A percentile compares a stretch with the other conserved stretches of the same genome.
Conservation (phyloP, 2,329 filamentous ascomycete genomes). For the Scleromitrula shiraiana region DNA sequence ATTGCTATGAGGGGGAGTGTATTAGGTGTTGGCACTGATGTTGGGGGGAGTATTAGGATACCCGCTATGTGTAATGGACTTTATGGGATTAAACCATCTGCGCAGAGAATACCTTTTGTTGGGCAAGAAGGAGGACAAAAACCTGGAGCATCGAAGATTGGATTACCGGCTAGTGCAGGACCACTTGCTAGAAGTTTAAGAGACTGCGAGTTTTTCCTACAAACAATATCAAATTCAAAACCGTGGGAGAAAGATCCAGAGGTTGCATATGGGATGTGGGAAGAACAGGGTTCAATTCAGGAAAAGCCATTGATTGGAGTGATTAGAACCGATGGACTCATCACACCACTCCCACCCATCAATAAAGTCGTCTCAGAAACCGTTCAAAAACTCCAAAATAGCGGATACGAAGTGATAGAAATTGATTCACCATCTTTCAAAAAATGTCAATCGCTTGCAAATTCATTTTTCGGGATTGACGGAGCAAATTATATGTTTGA, state of each 20-base stretch:
- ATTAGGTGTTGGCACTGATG: conserved; percentile 55
- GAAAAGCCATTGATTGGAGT: conserved; percentile 37
- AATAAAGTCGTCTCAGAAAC: conserved; percentile 38
- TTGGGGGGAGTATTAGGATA: conserved; percentile 40
- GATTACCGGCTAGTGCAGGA: conserved; percentile 40
- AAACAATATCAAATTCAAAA: conserved; percentile 42
- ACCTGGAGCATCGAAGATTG: conserved; percentile 43
- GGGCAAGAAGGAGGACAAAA: conserved; percentile 39
- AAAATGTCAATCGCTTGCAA: conserved; percentile 48
- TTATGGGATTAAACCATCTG: conserved; percentile 43
- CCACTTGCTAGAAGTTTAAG: conserved; percentile 39
- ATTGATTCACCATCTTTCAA: conserved; percentile 46
- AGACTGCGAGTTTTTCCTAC: conserved; percentile 41
- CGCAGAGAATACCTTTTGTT: conserved; percentile 35
- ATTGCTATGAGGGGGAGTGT: conserved; percentile 47
- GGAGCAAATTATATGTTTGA: conserved; percentile 49
- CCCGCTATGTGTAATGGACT: conserved; percentile 43
- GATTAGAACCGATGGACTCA: conserved; percentile 41
- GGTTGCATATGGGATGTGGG: conserved; percentile 36
- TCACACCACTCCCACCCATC: conserved; percentile 44
- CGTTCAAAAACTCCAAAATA: conserved; percentile 31
- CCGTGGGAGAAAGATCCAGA: conserved; percentile 41
- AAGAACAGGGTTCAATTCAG: conserved; percentile 21
- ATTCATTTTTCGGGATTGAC: conserved; percentile 50
- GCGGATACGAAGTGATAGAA: conserved; percentile 49